Evolutionary conservation across 2,329 filamentous ascomycete genomes (phyloP), one percentile per base, ranked within the genome.

Genomic region (Ascochyta rabiei): DNA sequence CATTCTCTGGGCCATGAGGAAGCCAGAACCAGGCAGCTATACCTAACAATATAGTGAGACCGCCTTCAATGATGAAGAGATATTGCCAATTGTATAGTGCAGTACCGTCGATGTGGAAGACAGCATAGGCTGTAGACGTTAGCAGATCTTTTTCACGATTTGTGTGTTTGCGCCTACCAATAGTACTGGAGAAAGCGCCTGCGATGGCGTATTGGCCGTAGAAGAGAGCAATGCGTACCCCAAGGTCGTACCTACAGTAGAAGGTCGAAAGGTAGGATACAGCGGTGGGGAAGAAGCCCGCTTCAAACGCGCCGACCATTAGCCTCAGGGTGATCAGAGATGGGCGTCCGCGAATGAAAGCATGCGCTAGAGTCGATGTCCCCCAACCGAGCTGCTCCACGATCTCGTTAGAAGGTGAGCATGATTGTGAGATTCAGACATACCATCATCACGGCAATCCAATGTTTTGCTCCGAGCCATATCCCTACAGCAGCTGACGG

Each of bases 241-340:
- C 77, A 59, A 79, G 74, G 42, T 79, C 75, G 21, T 70, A 67
- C 6, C 66, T 62, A 16, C 69, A 66, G 51, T 82, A 81, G 45
- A 85, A 84, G 0, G 80, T 74, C 0, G 82, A 79, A 3, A 82
- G 66, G 58, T 82, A 85, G 61, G 82, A 83, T 3, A 84, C 79
- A 16, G 80, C 78, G 0, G 80, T 77, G 6, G 82, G 79, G 53
- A 83, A 84, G 69, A 84, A 85, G 0, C 80, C 83, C 0, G 81
- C 82, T 67, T 86, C 83, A 30, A 69, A 73, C 7, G 72, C 65
- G 30, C 81, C 74, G 7, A 83, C 60, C 52, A 67, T 51, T 0
- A 70, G 44, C 19, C 66, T 53, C 19, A 67, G 39, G 24, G 61
- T 53, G 19, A 69, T 60, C n/a, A 70, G 57, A 13, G 62, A 56